Conservation (phyloP, 768 basidiomycete species). For the Tephrocybe sp. region DNA sequence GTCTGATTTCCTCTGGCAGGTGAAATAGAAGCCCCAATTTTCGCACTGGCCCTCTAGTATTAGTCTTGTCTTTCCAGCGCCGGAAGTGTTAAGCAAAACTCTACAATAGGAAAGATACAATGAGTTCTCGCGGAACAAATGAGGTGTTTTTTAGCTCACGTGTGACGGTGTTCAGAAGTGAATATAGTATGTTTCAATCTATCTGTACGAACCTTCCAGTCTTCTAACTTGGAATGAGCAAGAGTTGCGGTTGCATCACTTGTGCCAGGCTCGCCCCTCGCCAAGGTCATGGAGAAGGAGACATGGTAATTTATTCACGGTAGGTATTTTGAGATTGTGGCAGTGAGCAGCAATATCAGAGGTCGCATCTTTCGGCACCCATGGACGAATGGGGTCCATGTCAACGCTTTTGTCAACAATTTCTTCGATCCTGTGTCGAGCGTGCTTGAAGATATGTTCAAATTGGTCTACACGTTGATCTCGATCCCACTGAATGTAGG, state of each 20-base stretch:
- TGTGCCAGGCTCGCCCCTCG: no score
- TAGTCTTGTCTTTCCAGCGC: neutral
- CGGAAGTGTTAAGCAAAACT: neutral
- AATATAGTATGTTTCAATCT: no score
- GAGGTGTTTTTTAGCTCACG: no score
- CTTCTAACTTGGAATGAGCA: no score
- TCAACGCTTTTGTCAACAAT: constrained; percentile 44
- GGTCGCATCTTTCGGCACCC: neutral
- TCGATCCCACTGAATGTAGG: no score
- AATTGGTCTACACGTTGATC: no score
- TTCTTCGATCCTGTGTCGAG: constrained; percentile 10
- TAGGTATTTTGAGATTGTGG: constrained; percentile 14
- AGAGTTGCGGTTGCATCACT: no score
- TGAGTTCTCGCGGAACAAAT: no score
- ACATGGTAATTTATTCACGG: constrained; percentile 46
- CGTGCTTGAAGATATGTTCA: no score
- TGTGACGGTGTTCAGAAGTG: no score
- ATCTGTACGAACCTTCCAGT: no score
- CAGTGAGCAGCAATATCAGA: neutral
- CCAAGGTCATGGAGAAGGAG: constrained; percentile 2
- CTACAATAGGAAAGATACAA: neutral
- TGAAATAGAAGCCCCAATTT: neutral
- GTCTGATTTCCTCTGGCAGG: neutral
- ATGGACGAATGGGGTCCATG: no score
- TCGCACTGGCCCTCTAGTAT: neutral